Conservation (phyloP, 495 filamentous ascomycete species). For the Penicillium ucsense region DNA sequence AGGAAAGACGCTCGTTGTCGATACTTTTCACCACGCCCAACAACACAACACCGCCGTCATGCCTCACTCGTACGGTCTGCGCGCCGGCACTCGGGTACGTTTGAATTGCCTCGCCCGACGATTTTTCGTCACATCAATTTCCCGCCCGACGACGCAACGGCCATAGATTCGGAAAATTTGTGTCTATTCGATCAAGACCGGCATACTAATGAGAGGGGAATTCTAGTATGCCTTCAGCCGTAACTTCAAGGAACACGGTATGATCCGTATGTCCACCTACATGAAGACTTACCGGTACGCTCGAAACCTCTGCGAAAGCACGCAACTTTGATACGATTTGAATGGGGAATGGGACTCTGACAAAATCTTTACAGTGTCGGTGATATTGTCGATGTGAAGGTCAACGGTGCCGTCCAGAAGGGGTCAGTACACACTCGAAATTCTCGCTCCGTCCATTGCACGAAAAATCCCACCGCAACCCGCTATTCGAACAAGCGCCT, state of each 20-base stretch:
- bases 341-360: slow-evolving; percentile 19
- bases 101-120: slow-evolving; percentile 2
- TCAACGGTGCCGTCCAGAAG: slow-evolving; percentile 97
- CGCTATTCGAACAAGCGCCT: not conserved
- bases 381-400: slow-evolving; percentile 94
- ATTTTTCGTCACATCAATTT: slow-evolving; percentile 2
- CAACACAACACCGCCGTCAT: slow-evolving; percentile 51
- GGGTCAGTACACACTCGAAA: slow-evolving; percentile 52
- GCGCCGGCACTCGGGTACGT: slow-evolving; percentile 82
- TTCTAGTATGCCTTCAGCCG: slow-evolving; percentile 80
- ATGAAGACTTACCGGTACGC: slow-evolving; percentile 79
- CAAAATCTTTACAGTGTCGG: slow-evolving; percentile 59
- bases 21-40: slow-evolving; percentile 35
- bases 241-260: slow-evolving; percentile 85
- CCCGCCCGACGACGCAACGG: not conserved
- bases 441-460: not conserved
- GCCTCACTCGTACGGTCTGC: slow-evolving; percentile 95
- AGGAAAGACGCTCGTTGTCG: slow-evolving; percentile 23
- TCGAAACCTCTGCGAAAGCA: slow-evolving; percentile 5
- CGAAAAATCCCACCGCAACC: not conserved
- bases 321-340: slow-evolving; percentile 11
- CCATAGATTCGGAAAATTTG: too few species aligned
- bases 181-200: not conserved
- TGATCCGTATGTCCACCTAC: slow-evolving; percentile 85
- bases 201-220: slow-evolving; percentile 24